Percentiles rank a stretch among this genome's conserved stretches.
These are phyloP conservation scores for Osmanthus fragrans DNA, from an alignment of 257 asterid species.

Conservation along the genomic window DNA sequence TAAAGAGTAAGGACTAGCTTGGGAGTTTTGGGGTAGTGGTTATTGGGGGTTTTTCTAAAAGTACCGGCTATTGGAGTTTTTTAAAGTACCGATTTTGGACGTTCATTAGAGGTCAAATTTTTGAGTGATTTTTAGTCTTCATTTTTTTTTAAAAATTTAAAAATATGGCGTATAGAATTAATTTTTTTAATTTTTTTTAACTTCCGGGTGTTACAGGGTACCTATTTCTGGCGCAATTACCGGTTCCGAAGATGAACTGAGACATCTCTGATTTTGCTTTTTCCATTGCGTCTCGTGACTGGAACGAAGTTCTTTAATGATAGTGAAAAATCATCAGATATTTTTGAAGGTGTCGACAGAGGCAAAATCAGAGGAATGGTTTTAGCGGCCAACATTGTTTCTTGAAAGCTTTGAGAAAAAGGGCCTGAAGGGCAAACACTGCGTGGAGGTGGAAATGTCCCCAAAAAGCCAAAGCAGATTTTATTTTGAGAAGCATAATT, in stretches of 20 bases:
- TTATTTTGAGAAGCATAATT: too few relatives aligned
- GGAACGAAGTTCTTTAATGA: conserved; percentile 19
- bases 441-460: too few relatives aligned
- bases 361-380: conserved; percentile 38
- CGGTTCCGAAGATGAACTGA: conserved; percentile 44
- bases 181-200: too few relatives aligned
- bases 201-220: background rate
- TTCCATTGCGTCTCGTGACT: conserved; percentile 21
- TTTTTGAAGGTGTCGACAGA: conserved; percentile 18
- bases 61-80: too few relatives aligned
- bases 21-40: too few relatives aligned
- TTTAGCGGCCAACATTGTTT: conserved; percentile 53
- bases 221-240: conserved; percentile 30
- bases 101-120: too few relatives aligned
- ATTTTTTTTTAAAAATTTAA: too few relatives aligned
- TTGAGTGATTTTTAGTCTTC: too few relatives aligned
- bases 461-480: too few relatives aligned
- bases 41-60: too few relatives aligned
- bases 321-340: conserved; percentile 20
- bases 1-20: background rate
- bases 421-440: background rate
- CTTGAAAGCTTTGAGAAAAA: conserved; percentile 14
- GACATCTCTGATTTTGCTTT: conserved; percentile 26
- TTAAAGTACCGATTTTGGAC: too few relatives aligned
- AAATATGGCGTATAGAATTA: too few relatives aligned